Evolutionary conservation across 2,329 filamentous ascomycete species (phyloP), one percentile per base, ranked within the genome.

Genomic region (Venturiaceae sp.): DNA sequence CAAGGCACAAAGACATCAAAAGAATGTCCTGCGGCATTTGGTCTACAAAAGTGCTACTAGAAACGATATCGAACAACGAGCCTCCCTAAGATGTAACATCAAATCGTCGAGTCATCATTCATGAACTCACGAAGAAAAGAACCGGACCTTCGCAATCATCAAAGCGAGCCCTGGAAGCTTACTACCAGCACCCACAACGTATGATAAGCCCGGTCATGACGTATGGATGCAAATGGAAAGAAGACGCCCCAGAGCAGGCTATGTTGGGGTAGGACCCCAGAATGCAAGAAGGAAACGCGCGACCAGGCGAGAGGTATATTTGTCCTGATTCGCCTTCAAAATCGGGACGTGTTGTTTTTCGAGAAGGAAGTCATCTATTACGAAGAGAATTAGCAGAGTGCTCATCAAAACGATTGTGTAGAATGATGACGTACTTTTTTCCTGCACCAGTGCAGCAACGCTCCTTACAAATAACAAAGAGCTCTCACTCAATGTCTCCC

Each of bases 251-350:
- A 30, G 44, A 50, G 19, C 14, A 50, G 21, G 26, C 44, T 50
- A 50, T 7, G 26, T 50, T 30, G 44, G 44, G 23, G 36, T 58
- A 7, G 57, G 57, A 23, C 44, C 44, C 57, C 57, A 58, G 36
- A 58, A 58, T 21, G 46, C 32, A 23, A 58, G 47, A 4, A 77
- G 57, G 61, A 77, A 77, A 21, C 71, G 67, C n/a, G 72, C 71
- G 8, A 75, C 70, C 36, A 77, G 66, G 11, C 75, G 67, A 7
- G 73, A 72, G 1, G 73, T 74, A 63, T 75, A 76, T 50, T 69
- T 64, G 16, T 66, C 68, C 60, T 75, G 70, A 57, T 73, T 73
- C 39, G 68, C 66, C 19, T 61, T 58, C 19, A 68, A 69, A 58
- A 77, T 72, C 26, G 66, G 67, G 53, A 76, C 68, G 39, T 67